Evolutionary conservation across 2,329 filamentous ascomycete genomes (phyloP), one percentile per base, ranked within the genome.

Genomic region (Xylariaceae sp.): DNA sequence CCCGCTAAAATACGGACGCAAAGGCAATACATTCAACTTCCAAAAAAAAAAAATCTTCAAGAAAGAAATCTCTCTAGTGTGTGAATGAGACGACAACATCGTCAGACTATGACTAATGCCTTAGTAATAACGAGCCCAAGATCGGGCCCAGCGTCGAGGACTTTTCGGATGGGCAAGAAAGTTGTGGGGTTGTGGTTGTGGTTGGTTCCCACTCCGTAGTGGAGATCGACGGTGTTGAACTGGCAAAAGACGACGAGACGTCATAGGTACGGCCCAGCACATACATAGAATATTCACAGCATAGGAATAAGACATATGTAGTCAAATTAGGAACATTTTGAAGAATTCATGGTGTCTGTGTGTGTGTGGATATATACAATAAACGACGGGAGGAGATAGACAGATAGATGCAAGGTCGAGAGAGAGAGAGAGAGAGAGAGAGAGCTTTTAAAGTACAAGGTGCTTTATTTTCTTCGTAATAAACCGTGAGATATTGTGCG

Each of bases 341-440:
- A 42, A 62, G 57, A 55, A 15, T 47, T 55, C 52, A 54, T 56
- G 47, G 23, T 30, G 23, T 30, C 23, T 30, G 23, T 30, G 56
- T 58, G 58, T 30, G 23, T 30, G 56, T 58, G 58, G 56, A 60
- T 66, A 67, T 67, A 58, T 67, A 58, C 66, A 66, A 62, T 66
- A 57, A 63, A 55, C 56, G 62, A 60, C 61, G 61, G 61, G 56
- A 35, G 61, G 59, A 55, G 17, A 18, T 18, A 18, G 23, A 30
- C 5, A 30, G 23, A 30, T 30, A 30, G 23, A 30, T 30, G 23
- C 23, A 30, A 30, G 23, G 23, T 5, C 23, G 23, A 30, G 23
- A 30, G 23, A 30, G 23, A 30, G 23, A 30, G 23, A 23, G 23
- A 23, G 23, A 23, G 3, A 30, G 23, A 30, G 23, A 30, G 23